Conservation (phyloP, 1,139 yeast genomes). For the Pichia sp. region DNA sequence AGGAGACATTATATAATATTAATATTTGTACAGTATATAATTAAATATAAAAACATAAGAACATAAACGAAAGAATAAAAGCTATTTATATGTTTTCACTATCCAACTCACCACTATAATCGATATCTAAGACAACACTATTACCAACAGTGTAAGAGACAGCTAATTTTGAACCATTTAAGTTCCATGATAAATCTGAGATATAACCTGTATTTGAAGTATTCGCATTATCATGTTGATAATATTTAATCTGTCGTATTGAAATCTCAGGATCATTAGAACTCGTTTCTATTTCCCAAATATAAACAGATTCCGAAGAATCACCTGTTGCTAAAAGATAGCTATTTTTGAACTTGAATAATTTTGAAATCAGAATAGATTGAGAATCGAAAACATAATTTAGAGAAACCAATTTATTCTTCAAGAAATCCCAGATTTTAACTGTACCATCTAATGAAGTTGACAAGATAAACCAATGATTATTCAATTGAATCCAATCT, state of each 20-base stretch:
- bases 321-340: slow-evolving; percentile 52
- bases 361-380: slow-evolving; percentile 46
- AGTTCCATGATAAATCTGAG: slow-evolving; percentile 21
- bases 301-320: slow-evolving; percentile 47
- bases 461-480: slow-evolving; percentile 28
- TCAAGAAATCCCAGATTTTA: slow-evolving; percentile 57
- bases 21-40: neutral
- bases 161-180: slow-evolving; percentile 18
- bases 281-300: slow-evolving; percentile 41
- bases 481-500: slow-evolving; percentile 40
- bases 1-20: neutral
- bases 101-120: neutral
- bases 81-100: too few species aligned
- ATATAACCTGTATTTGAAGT: slow-evolving; percentile 3
- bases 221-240: slow-evolving; percentile 13
- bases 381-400: slow-evolving; percentile 38
- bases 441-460: slow-evolving; percentile 67
- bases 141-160: slow-evolving; percentile 19
- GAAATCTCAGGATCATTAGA: neutral
- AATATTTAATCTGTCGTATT: slow-evolving; percentile 14
- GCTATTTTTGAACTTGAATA: slow-evolving; percentile 40
- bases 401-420: slow-evolving; percentile 36
- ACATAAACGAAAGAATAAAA: too few species aligned
- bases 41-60: too few species aligned
- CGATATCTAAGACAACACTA: slow-evolving; percentile 21